Evolutionary conservation across 305 asterid genomes (phyloP), one percentile per base, ranked within the genome.

Genomic region (Nicotiana rustica): DNA sequence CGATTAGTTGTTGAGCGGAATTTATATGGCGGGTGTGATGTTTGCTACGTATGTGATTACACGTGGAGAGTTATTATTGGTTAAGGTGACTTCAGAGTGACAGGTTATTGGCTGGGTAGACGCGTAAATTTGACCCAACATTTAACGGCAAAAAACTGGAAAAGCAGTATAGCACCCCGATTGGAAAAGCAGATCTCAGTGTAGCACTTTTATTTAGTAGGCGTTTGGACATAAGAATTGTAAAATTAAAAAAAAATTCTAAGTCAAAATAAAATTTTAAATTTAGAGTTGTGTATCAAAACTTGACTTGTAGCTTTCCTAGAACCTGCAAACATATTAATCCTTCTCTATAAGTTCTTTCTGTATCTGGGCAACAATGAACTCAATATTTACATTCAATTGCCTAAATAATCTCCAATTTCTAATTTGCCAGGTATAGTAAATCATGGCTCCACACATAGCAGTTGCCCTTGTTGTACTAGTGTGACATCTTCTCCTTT

Each of bases 51-150:
- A 61, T 8, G 70, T 3, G 12, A 44, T 73, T 83, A 90, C 89
- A 92, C 92, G 92, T 92, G 98, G 92, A 21, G 6, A 0, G 10
- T 12, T 86, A 0, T 82, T 3, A 93, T 69, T 94, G 93, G 97
- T 6, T 85, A 4, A 0, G 25, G 19, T 41, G 66, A 64, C 81
- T 79, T 41, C 65, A 73, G 4, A 35, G 69, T 59, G 69, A 17
- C 75, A 81, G 86, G 17, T 89, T 87, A 94, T 93, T 94, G 98
- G 97, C 78, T 67, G 86, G 80, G 82, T 67, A 69, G 85, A 93
- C 91, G 91, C 87, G 31, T 38, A 55, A 8, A 6, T 19, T 10
- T 73, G 15, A 3, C 21, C 79, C 21, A 13, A 49, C 79, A 17
- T 25, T 73, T 49, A 73, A 21, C 62, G 62, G 52, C 78, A 8